phyloP scores from a whole-genome alignment of 176 grass and related monocot genomes.

The Cenchrus purpureus region DNA sequence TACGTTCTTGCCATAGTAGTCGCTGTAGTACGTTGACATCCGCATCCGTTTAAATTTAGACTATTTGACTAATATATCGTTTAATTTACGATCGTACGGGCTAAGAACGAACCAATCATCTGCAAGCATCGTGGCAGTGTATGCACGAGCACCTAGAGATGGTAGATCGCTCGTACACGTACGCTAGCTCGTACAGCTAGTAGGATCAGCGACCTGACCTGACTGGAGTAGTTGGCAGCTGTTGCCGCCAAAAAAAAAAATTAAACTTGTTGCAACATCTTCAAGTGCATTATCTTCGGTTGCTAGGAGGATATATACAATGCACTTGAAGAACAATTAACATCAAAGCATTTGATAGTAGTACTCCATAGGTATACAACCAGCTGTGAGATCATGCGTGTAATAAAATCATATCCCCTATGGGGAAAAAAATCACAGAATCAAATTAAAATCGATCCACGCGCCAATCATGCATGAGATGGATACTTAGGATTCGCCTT shows the following conservation, averaged over 20 bases:
- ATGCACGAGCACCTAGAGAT: background rate
- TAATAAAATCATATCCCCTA: too few relatives aligned
- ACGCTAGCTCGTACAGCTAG: background rate
- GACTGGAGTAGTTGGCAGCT: background rate
- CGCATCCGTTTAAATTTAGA: background rate
- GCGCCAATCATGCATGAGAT: constrained; percentile 12
- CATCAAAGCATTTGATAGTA: too few relatives aligned
- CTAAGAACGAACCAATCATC: background rate
- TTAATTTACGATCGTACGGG: background rate
- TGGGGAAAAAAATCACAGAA: background rate
- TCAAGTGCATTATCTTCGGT: background rate
- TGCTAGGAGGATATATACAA: background rate
- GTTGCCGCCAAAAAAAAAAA: background rate
- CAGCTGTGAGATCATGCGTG: too few relatives aligned
- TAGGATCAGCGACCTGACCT: background rate
- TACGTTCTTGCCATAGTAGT: background rate
- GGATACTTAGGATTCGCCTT: background rate
- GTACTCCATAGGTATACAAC: too few relatives aligned
- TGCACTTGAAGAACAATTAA: too few relatives aligned
- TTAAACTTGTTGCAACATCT: too few relatives aligned
- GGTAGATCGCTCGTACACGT: background rate
- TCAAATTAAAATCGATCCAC: background rate
- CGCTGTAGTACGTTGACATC: background rate
- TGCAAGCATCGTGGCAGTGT: background rate
- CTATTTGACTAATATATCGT: background rate